Evolutionary conservation across 1,139 yeast species (phyloP), one percentile per base, ranked within the genome.

Genomic region (Debaryomyces sp.): DNA sequence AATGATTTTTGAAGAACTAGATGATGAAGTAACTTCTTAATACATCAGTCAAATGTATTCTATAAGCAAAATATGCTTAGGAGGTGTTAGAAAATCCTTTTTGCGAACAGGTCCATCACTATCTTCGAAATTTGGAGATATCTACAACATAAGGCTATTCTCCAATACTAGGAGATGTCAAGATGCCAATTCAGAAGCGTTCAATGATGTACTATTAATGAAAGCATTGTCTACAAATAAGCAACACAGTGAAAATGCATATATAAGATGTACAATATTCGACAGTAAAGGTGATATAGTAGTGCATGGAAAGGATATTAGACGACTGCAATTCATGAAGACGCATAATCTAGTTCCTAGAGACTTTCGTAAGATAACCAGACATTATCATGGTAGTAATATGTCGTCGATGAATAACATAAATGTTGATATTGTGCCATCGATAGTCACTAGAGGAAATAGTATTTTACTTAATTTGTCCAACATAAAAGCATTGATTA

Each of bases 251-350:
- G 73, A 63, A 24, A 64, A 57, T 41, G 75, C 70, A 34, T 58
- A 54, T 45, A 69, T 77, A 21, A 54, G 86, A 51, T 91, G 97
- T 59, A 89, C 97, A 0, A 66, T 73, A 13, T 75, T 75, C 48
- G 64, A 75, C 51, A 46, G 54, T 5, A 45, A 57, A 3, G 81
- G 81, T 2, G 64, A 69, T 34, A 68, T 76, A 54, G 62, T 67
- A 4, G 64, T 66, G 22, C 79, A 73, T 48, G 77, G 78, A 15
- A 69, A 70, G 50, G 78, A 73, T 38, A 58, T 75, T 35, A 62
- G 65, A 41, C 62, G 74, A 46, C 61, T 57, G 52, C 68, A 68
- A 41, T 75, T 76, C 51, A 67, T 76, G 68, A 67, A 68, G 48
- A 50, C 59, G 13, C 67, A 74, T 53, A 63, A 68, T 43, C 57